Percentiles rank a stretch among this genome's conserved stretches.
phyloP scores from a whole-genome alignment of 2,329 filamentous ascomycete genomes.

The Biscogniauxia mediterranea region DNA sequence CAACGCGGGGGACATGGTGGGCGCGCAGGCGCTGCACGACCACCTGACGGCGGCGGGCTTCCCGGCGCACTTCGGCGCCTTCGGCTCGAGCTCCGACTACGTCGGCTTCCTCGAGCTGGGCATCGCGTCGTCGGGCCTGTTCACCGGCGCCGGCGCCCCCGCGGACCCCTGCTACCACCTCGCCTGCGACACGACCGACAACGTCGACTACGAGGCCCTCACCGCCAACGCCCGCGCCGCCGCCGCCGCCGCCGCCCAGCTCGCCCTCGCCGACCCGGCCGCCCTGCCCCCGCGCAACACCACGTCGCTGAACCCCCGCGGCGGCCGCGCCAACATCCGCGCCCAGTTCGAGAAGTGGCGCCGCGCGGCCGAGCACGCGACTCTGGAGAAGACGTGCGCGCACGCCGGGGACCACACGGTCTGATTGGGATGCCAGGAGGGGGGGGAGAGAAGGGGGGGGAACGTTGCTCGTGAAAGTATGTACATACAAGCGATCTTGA shows the following conservation, averaged over 20 bases:
- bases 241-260: slow-evolving; percentile 46
- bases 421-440: slow-evolving; percentile 1
- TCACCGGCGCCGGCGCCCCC: slow-evolving; percentile 38
- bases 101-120: slow-evolving; percentile 40
- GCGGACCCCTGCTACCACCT: slow-evolving; percentile 41
- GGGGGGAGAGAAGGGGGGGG: too few relatives aligned
- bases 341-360: slow-evolving; percentile 19
- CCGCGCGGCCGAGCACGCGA: slow-evolving; percentile 12
- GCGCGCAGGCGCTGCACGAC: slow-evolving; percentile 35
- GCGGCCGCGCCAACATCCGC: slow-evolving; percentile 6
- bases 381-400: slow-evolving; percentile 19
- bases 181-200: slow-evolving; percentile 39
- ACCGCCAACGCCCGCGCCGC: slow-evolving; percentile 44
- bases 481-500: too few relatives aligned
- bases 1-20: slow-evolving; percentile 37
- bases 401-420: slow-evolving; percentile 12
- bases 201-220: slow-evolving; percentile 42
- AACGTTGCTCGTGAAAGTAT: too few relatives aligned
- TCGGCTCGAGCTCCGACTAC: slow-evolving; percentile 40
- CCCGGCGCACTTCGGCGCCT: slow-evolving; percentile 34
- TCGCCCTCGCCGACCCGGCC: slow-evolving; percentile 18
- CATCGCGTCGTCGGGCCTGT: slow-evolving; percentile 40
- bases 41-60: slow-evolving; percentile 37
- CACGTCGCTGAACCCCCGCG: slow-evolving; percentile 11
- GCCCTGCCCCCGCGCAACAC: slow-evolving; percentile 17